These are phyloP conservation scores for Platanthera zijinensis DNA, from an alignment of 106 monocot species.

Conservation along the genomic window DNA sequence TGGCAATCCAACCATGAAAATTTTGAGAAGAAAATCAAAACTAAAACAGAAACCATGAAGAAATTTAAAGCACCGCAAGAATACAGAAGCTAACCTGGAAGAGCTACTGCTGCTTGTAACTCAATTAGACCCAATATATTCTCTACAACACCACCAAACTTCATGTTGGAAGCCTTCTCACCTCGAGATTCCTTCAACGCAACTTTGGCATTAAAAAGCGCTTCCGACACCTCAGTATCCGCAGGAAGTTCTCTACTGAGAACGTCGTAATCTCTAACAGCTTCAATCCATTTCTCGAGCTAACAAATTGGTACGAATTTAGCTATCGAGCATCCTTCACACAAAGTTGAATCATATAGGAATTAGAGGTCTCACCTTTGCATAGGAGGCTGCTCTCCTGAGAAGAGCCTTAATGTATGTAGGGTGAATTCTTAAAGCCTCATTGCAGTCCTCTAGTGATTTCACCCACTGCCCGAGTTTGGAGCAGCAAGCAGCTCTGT, in stretches of 20 bases:
- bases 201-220: slow-evolving; percentile 50
- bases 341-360: neutral
- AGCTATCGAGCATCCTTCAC: neutral
- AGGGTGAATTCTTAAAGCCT: slow-evolving; percentile 49
- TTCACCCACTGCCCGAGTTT: slow-evolving; percentile 66
- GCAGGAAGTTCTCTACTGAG: slow-evolving; percentile 51
- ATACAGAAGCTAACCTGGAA: slow-evolving; percentile 32
- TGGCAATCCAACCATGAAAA: no score
- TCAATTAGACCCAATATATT: slow-evolving; percentile 28
- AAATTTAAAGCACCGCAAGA: neutral
- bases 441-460: slow-evolving; percentile 52
- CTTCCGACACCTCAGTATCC: slow-evolving; percentile 44
- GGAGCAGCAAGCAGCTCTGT: slow-evolving; percentile 61
- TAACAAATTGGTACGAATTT: neutral
- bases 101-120: slow-evolving; percentile 34
- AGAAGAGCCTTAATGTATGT: slow-evolving; percentile 58
- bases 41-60: neutral
- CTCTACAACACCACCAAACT: slow-evolving; percentile 61
- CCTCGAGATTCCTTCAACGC: slow-evolving; percentile 41
- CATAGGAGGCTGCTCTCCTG: slow-evolving; percentile 41
- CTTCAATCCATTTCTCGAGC: slow-evolving; percentile 55
- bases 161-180: slow-evolving; percentile 49
- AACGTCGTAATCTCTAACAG: slow-evolving; percentile 52
- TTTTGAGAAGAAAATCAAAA: neutral
- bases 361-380: slow-evolving; percentile 20